A percentile compares a stretch with the other conserved stretches of the same genome.
Conservation (phyloP, 2,329 filamentous ascomycete species). For the Gaeumannomyces sp. region DNA sequence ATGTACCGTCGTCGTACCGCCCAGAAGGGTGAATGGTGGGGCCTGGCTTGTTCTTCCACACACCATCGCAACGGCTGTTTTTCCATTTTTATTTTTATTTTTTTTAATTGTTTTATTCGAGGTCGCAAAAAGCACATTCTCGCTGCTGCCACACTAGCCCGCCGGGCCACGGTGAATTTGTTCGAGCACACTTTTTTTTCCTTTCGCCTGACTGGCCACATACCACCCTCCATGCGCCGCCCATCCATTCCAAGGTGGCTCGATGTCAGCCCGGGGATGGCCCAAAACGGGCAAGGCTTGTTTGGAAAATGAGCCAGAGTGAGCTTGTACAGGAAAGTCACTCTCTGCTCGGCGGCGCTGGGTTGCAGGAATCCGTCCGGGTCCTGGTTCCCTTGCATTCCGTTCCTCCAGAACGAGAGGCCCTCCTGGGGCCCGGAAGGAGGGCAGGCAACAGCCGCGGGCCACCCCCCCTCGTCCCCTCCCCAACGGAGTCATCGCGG, state of each 20-base stretch:
- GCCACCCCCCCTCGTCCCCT: background rate
- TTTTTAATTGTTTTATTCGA: too few species aligned
- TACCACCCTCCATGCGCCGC: background rate
- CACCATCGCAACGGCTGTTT: background rate
- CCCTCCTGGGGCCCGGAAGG: background rate
- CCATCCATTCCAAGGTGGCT: background rate
- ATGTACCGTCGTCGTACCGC: background rate
- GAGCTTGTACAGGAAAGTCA: background rate
- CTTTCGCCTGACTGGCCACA: background rate
- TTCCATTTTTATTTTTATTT: background rate
- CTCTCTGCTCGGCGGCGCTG: background rate
- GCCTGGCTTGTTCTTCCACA: too few species aligned
- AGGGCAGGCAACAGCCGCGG: background rate
- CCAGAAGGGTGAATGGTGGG: background rate
- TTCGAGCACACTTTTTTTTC: too few species aligned
- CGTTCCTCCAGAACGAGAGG: background rate
- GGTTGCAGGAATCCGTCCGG: conserved; percentile 1
- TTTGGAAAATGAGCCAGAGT: background rate
- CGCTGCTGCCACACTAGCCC: too few species aligned
- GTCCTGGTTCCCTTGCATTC: background rate
- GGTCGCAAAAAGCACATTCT: too few species aligned
- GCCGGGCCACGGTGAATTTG: background rate
- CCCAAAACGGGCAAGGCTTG: background rate
- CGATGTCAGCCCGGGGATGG: background rate
- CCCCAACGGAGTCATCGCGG: background rate